phyloP scores from a whole-genome alignment of 805 yeast genomes.

The Candida qinlingensis region DNA sequence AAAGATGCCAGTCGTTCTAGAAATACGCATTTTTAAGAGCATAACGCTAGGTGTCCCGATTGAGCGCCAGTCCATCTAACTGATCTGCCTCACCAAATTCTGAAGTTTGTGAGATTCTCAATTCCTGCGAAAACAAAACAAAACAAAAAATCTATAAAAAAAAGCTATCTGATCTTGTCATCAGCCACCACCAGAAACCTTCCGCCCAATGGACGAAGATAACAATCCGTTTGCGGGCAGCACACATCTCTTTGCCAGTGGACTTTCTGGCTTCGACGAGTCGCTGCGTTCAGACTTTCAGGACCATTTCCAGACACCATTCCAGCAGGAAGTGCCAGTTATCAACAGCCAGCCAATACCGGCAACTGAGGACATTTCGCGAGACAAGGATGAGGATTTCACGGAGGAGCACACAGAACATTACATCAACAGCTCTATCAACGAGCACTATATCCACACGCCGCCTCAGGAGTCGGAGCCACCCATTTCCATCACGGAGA shows the following conservation, averaged over 20 bases:
- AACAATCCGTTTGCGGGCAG: slow-evolving; percentile 30
- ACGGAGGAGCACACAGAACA: no score
- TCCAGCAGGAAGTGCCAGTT: not conserved
- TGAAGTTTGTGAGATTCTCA: no score
- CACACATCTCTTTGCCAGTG: slow-evolving; percentile 23
- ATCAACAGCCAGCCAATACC: no score
- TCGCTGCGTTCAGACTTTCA: slow-evolving; percentile 1
- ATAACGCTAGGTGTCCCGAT: no score
- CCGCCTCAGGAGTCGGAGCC: not conserved
- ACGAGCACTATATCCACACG: not conserved
- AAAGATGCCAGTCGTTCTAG: no score
- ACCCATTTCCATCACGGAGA: slow-evolving; percentile 47
- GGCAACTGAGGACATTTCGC: not conserved
- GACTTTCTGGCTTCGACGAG: slow-evolving; percentile 5
- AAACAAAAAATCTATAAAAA: no score
- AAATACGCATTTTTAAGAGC: no score
- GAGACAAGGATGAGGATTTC: not conserved
- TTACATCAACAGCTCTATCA: no score
- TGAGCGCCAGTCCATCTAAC: no score
- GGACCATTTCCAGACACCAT: not conserved
- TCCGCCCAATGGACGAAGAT: slow-evolving; percentile 22
- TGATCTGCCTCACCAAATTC: no score
- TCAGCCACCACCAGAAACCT: not conserved
- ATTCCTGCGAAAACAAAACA: no score
- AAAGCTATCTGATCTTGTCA: not conserved